A percentile compares a stretch with the other conserved stretches of the same genome.
These are phyloP conservation scores for Paragyromitra xinjiangensis DNA, from an alignment of 495 filamentous ascomycete genomes.

Conservation along the genomic window DNA sequence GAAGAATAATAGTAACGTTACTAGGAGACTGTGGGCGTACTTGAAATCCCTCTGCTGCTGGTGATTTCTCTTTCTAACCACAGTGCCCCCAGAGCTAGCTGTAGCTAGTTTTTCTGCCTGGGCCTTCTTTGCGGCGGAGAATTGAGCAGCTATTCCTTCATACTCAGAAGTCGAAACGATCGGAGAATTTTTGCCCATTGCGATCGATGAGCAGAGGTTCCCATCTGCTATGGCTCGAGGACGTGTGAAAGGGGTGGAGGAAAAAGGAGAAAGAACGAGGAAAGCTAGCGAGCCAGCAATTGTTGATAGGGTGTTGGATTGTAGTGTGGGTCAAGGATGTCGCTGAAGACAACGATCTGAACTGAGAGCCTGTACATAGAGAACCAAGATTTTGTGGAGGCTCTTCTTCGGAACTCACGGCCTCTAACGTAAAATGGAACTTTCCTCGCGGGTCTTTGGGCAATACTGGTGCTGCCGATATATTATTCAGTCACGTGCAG, in stretches of 20 bases:
- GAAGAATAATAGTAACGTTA: slow-evolving; percentile 65
- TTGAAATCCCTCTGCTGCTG: slow-evolving; percentile 64
- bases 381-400: background rate
- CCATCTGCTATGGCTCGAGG: slow-evolving; percentile 26
- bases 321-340: too few relatives aligned
- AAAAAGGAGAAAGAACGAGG: background rate
- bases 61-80: slow-evolving; percentile 40
- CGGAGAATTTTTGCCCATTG: slow-evolving; percentile 35
- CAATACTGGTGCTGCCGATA: too few relatives aligned
- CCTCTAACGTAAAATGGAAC: background rate
- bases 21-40: slow-evolving; percentile 63
- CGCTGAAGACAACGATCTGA: too few relatives aligned
- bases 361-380: background rate
- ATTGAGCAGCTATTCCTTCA: slow-evolving; percentile 58
- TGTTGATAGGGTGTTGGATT: too few relatives aligned
- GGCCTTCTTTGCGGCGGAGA: slow-evolving; percentile 58
- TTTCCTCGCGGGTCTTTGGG: too few relatives aligned
- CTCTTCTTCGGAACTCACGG: background rate
- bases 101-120: slow-evolving; percentile 57
- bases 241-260: background rate
- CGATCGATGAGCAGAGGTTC: slow-evolving; percentile 28
- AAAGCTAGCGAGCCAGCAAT: background rate
- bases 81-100: slow-evolving; percentile 34
- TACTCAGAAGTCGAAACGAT: slow-evolving; percentile 50
- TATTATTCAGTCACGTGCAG: too few relatives aligned